phyloP scores from a whole-genome alignment of 345 rosid genomes.

The Murraya koenigii region DNA sequence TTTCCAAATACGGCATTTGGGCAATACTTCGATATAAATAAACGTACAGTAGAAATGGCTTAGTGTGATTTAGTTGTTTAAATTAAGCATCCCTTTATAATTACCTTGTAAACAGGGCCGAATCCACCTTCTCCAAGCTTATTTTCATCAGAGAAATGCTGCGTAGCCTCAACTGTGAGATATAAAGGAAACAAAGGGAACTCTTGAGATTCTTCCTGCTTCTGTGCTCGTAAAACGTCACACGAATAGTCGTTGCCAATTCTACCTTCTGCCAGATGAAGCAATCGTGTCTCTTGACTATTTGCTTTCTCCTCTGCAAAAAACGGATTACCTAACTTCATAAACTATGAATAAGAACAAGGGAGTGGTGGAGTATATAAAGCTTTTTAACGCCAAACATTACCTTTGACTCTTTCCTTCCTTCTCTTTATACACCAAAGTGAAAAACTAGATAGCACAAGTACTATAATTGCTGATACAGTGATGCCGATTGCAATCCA shows the following conservation, averaged over 20 bases:
- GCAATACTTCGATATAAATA: too few relatives aligned
- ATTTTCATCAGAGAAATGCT: not conserved
- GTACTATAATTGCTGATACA: not conserved
- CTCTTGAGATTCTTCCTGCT: not conserved
- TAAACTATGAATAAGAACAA: not conserved
- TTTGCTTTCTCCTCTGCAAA: not conserved
- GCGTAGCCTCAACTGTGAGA: not conserved
- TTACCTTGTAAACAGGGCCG: not conserved
- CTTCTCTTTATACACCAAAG: not conserved
- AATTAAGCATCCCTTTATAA: not conserved
- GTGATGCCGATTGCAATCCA: slow-evolving; percentile 15
- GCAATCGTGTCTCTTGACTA: not conserved
- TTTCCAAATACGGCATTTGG: too few relatives aligned
- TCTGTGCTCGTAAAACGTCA: not conserved
- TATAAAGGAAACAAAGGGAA: not conserved
- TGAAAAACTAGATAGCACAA: not conserved
- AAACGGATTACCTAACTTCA: not conserved
- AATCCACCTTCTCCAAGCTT: not conserved
- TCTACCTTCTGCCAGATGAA: not conserved
- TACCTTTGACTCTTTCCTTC: not conserved
- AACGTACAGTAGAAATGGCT: too few relatives aligned
- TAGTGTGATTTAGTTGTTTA: too few relatives aligned
- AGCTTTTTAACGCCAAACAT: not conserved
- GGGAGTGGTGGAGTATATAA: not conserved
- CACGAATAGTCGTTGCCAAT: not conserved